Evolutionary conservation across 805 yeast genomes (phyloP).

Genomic region (Ogataea pini): DNA sequence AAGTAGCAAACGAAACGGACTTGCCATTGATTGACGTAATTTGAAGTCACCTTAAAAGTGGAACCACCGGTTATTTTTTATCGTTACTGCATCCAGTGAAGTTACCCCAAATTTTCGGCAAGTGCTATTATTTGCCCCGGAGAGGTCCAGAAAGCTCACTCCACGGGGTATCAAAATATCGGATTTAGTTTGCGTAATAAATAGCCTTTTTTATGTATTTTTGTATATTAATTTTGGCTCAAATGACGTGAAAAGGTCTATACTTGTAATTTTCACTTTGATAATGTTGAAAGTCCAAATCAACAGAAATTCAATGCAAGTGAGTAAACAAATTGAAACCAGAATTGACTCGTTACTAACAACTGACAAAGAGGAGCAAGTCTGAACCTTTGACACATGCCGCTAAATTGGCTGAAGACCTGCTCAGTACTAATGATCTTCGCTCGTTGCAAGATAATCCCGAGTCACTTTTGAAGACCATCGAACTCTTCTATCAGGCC

Average conservation of each 20-base stretch:
- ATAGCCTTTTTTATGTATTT: too few species aligned
- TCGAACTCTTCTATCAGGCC: slow-evolving; percentile 19
- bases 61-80: background rate
- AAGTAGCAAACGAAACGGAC: too few species aligned
- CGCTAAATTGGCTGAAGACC: background rate
- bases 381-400: background rate
- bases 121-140: background rate
- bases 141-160: background rate
- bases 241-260: too few species aligned
- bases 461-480: slow-evolving; percentile 22
- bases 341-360: too few species aligned
- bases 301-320: background rate
- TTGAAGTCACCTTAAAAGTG: too few species aligned
- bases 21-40: too few species aligned
- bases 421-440: slow-evolving; percentile 10
- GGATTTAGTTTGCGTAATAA: background rate
- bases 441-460: slow-evolving; percentile 21
- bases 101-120: background rate
- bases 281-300: background rate
- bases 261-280: background rate
- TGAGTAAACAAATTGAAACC: too few species aligned
- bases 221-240: too few species aligned
- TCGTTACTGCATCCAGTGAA: background rate
- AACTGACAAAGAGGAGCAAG: background rate
- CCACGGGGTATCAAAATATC: too few species aligned